A percentile compares a stretch with the other conserved stretches of the same genome.
phyloP scores from a whole-genome alignment of 2,329 filamentous ascomycete species.

The Phoma sp. region DNA sequence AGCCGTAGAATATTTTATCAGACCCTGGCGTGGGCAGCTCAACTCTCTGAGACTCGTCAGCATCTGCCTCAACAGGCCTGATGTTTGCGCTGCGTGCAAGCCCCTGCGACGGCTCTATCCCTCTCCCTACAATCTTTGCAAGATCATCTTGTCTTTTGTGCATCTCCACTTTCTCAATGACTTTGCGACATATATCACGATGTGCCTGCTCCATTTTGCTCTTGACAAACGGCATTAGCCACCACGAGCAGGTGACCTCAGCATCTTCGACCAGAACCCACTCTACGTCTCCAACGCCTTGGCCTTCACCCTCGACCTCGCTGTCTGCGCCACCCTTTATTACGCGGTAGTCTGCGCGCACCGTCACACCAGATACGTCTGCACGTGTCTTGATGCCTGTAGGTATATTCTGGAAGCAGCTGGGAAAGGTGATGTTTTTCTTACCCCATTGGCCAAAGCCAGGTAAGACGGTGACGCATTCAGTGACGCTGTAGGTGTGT shows the following conservation, averaged over 20 bases:
- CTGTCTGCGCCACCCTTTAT: constrained; percentile 32
- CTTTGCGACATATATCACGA: constrained; percentile 40
- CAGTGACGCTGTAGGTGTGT: constrained; percentile 39
- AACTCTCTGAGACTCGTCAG: constrained; percentile 17
- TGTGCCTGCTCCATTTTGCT: constrained; percentile 44
- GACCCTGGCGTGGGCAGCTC: constrained; percentile 18
- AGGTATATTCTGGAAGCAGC: constrained; percentile 43
- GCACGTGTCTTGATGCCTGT: constrained; percentile 43
- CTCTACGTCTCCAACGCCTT: constrained; percentile 39
- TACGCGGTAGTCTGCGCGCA: constrained; percentile 44
- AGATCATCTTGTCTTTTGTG: constrained; percentile 25
- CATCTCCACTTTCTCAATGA: constrained; percentile 42
- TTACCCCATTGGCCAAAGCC: constrained; percentile 39
- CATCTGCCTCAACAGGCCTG: constrained; percentile 17
- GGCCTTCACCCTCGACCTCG: constrained; percentile 42
- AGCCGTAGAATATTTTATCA: constrained; percentile 34
- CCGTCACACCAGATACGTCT: constrained; percentile 36
- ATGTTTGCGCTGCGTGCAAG: neutral
- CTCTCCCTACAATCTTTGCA: constrained; percentile 25
- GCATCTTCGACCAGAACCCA: constrained; percentile 47
- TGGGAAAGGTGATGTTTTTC: constrained; percentile 41
- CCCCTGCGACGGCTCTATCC: constrained; percentile 10
- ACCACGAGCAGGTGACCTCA: constrained; percentile 43
- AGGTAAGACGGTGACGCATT: constrained; percentile 38
- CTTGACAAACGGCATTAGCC: constrained; percentile 46